These are phyloP conservation scores for Solanum stenotomum DNA, from an alignment of 257 asterid genomes.

Conservation along the genomic window DNA sequence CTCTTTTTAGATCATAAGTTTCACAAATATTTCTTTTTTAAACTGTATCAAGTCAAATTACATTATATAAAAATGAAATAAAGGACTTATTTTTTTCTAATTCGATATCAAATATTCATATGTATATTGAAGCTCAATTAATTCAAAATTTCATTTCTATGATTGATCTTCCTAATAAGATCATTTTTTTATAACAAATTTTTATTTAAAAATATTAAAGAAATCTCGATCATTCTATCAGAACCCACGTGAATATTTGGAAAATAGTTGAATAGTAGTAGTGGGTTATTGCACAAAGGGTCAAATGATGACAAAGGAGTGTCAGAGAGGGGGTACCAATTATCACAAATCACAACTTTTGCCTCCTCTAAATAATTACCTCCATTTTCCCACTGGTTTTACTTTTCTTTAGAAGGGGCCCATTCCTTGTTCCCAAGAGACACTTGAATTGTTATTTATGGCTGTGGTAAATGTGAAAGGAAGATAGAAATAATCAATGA, in stretches of 20 bases:
- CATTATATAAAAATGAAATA: too few relatives aligned
- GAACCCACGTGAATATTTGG: background rate
- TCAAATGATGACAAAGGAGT: slow-evolving; percentile 19
- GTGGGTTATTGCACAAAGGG: slow-evolving; percentile 5
- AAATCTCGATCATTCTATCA: background rate
- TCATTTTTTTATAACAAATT: rapidly evolving
- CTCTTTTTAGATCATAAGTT: background rate
- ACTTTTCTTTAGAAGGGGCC: background rate
- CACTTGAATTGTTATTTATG: background rate
- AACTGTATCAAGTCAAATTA: too few relatives aligned
- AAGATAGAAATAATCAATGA: background rate
- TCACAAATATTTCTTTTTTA: too few relatives aligned
- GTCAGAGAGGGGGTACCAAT: slow-evolving; percentile 30
- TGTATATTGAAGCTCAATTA: too few relatives aligned
- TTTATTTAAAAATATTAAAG: too few relatives aligned
- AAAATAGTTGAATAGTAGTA: background rate
- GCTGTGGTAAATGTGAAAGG: background rate
- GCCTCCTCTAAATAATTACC: slow-evolving; percentile 36
- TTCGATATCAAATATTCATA: too few relatives aligned
- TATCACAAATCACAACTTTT: slow-evolving; percentile 43
- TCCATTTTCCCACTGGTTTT: background rate
- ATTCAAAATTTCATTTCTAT: too few relatives aligned
- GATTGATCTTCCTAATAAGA: rapidly evolving
- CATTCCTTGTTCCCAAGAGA: background rate
- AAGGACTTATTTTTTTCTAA: too few relatives aligned